Conservation (phyloP, 176 grass and related monocot species). For the Thinopyrum elongatum region DNA sequence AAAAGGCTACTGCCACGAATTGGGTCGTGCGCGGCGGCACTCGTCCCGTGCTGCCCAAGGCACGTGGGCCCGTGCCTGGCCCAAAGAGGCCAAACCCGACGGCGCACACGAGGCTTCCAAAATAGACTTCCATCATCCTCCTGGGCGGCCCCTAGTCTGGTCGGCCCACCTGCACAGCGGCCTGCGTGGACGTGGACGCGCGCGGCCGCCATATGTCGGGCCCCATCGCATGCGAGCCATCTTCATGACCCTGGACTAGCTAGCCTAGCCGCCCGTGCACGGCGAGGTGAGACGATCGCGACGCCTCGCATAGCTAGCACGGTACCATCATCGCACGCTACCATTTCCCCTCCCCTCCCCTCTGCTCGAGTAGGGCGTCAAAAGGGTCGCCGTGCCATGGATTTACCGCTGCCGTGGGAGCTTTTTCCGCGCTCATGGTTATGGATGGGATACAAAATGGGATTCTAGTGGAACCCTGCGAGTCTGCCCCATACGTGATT, state of each 20-base stretch:
- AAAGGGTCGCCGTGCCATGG: no score
- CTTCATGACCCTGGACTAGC: neutral
- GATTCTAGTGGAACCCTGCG: no score
- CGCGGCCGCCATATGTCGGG: no score
- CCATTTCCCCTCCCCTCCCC: no score
- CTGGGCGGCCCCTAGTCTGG: neutral
- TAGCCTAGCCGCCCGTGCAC: neutral
- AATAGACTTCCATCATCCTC: neutral
- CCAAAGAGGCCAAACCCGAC: neutral
- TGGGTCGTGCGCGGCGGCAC: neutral
- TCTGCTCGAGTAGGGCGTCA: no score
- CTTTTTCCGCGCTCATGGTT: neutral
- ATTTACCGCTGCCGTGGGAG: no score
- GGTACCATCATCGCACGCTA: neutral
- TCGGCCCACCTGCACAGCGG: neutral
- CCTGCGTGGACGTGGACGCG: neutral
- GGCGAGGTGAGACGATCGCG: neutral
- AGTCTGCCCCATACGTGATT: no score
- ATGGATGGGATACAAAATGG: no score
- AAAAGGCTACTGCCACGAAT: neutral
- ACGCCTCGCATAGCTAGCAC: neutral
- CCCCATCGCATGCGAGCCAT: neutral
- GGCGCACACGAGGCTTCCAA: neutral
- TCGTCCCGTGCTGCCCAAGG: conserved; percentile 30
- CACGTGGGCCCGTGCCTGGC: neutral